Conservation (phyloP, 2,329 filamentous ascomycete species). For the Cladosporium sp. region DNA sequence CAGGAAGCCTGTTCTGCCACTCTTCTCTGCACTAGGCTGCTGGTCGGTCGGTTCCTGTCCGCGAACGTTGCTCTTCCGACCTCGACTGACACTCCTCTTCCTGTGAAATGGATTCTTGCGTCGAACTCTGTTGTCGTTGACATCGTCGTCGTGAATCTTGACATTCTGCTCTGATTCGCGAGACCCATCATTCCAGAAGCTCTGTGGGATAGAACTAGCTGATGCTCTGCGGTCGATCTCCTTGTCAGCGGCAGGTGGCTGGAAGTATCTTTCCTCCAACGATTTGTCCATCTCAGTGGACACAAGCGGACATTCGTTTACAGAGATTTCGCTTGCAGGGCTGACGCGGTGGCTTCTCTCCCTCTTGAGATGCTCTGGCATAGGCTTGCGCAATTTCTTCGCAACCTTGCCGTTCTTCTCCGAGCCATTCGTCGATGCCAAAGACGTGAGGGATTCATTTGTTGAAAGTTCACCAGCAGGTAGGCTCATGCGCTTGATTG, state of each 20-base stretch:
- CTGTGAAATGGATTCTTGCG: slow-evolving; percentile 10
- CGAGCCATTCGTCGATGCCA: slow-evolving; percentile 9
- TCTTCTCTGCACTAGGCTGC: background rate
- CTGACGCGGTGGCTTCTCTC: slow-evolving; percentile 17
- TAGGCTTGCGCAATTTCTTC: slow-evolving; percentile 31
- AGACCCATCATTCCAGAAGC: slow-evolving; percentile 12
- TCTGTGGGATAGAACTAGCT: background rate
- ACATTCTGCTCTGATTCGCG: background rate
- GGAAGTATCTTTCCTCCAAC: slow-evolving; percentile 7
- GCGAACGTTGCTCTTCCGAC: background rate
- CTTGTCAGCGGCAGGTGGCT: slow-evolving; percentile 4
- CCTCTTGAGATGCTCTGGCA: slow-evolving; percentile 23
- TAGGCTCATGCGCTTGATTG: slow-evolving; percentile 10
- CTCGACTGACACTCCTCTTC: slow-evolving; percentile 7
- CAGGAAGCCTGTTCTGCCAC: slow-evolving; percentile 1
- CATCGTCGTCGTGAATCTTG: background rate
- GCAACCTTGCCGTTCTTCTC: slow-evolving; percentile 16
- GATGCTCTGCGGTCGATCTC: slow-evolving; percentile 7
- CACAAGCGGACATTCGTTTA: slow-evolving; percentile 1
- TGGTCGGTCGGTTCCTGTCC: background rate
- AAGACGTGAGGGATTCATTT: slow-evolving; percentile 13
- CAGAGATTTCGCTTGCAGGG: background rate
- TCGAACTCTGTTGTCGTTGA: background rate
- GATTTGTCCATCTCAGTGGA: slow-evolving; percentile 6
- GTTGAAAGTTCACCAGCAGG: background rate